Percentiles rank a stretch among this genome's conserved stretches.
phyloP scores from a whole-genome alignment of 805 yeast species.

The Yarrowia divulgata region DNA sequence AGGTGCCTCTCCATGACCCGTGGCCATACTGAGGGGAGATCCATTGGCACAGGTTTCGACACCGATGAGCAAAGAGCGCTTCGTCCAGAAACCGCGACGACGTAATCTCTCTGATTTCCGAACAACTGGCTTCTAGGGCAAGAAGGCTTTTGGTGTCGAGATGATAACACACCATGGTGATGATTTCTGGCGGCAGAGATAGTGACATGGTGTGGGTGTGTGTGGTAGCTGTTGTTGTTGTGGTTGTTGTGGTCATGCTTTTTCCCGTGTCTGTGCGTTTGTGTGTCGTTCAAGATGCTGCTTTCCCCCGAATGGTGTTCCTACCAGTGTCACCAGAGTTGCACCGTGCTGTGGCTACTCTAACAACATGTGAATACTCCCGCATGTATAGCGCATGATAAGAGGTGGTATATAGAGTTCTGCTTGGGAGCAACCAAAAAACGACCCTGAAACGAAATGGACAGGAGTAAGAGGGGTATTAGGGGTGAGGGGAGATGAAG shows the following conservation, averaged over 20 bases:
- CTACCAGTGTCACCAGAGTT: slow-evolving; percentile 10
- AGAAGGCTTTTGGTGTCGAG: slow-evolving; percentile 30
- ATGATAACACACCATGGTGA: slow-evolving; percentile 23
- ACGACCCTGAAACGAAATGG: neutral
- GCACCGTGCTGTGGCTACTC: neutral
- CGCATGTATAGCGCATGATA: slow-evolving; percentile 38
- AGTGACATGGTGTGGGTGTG: neutral
- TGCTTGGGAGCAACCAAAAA: slow-evolving; percentile 31
- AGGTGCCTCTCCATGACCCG: slow-evolving; percentile 24
- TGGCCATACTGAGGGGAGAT: slow-evolving; percentile 34
- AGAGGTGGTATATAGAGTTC: slow-evolving; percentile 27
- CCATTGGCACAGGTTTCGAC: slow-evolving; percentile 25
- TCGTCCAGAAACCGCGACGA: slow-evolving; percentile 22
- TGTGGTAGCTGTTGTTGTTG: neutral
- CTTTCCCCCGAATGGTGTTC: slow-evolving; percentile 11
- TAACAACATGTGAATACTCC: slow-evolving; percentile 16
- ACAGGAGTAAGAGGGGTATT: neutral
- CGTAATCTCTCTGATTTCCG: slow-evolving; percentile 2
- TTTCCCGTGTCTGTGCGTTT: neutral
- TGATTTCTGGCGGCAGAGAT: slow-evolving; percentile 19
- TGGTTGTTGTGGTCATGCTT: neutral
- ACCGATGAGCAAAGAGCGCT: slow-evolving; percentile 17
- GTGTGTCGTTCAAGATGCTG: neutral
- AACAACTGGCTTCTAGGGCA: slow-evolving; percentile 14
- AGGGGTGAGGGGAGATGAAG: neutral